These are phyloP conservation scores for Aspergillus hancockii DNA, from an alignment of 495 filamentous ascomycete species.

Conservation along the genomic window DNA sequence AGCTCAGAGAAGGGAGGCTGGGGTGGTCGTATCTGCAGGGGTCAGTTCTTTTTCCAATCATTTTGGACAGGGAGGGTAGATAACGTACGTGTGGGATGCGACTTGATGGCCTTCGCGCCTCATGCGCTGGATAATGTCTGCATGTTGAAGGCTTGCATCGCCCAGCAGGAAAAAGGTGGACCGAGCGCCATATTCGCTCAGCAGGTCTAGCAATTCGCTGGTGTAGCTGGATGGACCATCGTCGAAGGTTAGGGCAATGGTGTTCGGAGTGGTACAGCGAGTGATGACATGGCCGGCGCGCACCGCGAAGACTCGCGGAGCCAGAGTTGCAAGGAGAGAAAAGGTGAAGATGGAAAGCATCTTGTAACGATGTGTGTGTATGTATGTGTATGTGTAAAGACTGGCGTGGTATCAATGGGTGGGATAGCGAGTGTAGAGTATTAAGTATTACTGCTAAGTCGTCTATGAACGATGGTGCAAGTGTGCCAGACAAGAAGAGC, in stretches of 20 bases:
- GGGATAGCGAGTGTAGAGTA: neutral
- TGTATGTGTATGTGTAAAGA: neutral
- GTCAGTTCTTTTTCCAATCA: constrained; percentile 5
- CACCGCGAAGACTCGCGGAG: constrained; percentile 19
- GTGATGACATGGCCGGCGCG: constrained; percentile 58
- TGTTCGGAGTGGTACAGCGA: constrained; percentile 56
- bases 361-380: neutral
- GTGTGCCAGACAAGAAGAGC: neutral
- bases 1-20: constrained; percentile 55
- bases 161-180: constrained; percentile 78
- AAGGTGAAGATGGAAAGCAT: neutral
- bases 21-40: constrained; percentile 55
- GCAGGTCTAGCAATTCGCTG: constrained; percentile 59
- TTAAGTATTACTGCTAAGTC: neutral
- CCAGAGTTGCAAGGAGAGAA: neutral
- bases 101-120: constrained; percentile 68
- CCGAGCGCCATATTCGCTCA: constrained; percentile 58
- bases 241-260: constrained; percentile 75
- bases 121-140: constrained; percentile 61
- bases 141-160: constrained; percentile 52
- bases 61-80: constrained; percentile 4
- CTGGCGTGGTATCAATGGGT: neutral
- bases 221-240: constrained; percentile 74
- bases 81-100: constrained; percentile 73
- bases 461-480: neutral